These are phyloP conservation scores for Apocynum venetum DNA, from an alignment of 257 asterid genomes.

Conservation along the genomic window DNA sequence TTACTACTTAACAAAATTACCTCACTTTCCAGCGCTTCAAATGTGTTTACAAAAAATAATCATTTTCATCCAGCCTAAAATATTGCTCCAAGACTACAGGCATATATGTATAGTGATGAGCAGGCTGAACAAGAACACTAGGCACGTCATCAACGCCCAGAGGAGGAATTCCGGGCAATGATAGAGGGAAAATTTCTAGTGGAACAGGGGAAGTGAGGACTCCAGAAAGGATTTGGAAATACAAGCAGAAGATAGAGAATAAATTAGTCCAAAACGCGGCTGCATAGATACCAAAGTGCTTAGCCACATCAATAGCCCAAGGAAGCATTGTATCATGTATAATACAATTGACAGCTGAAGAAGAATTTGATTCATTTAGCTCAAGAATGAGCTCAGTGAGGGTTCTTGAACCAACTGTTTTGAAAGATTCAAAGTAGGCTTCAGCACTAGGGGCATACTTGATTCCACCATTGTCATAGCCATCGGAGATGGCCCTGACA, in stretches of 20 bases:
- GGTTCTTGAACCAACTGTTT: conserved; percentile 7
- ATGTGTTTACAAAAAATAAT: conserved; percentile 52
- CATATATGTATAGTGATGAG: conserved; percentile 54
- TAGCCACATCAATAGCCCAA: conserved; percentile 74
- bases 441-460: conserved; percentile 2
- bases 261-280: conserved; percentile 66
- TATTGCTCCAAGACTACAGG: conserved; percentile 53
- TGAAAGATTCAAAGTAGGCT: background rate
- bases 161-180: conserved; percentile 48
- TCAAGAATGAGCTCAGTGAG: conserved; percentile 13
- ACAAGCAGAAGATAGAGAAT: conserved; percentile 45
- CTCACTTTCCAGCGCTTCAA: conserved; percentile 25
- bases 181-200: conserved; percentile 23
- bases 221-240: conserved; percentile 43
- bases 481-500: conserved; percentile 22
- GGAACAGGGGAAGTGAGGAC: conserved; percentile 41
- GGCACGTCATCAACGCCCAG: conserved; percentile 46
- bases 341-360: conserved; percentile 7
- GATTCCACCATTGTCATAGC: conserved; percentile 17
- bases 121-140: conserved; percentile 41
- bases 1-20: too few relatives aligned
- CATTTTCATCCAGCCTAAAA: conserved; percentile 41
- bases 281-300: conserved; percentile 32
- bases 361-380: too few relatives aligned
- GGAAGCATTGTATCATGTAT: conserved; percentile 55